Evolutionary conservation across 176 grass and related monocot species (phyloP).

Genomic region (Aegilops bicornis): DNA sequence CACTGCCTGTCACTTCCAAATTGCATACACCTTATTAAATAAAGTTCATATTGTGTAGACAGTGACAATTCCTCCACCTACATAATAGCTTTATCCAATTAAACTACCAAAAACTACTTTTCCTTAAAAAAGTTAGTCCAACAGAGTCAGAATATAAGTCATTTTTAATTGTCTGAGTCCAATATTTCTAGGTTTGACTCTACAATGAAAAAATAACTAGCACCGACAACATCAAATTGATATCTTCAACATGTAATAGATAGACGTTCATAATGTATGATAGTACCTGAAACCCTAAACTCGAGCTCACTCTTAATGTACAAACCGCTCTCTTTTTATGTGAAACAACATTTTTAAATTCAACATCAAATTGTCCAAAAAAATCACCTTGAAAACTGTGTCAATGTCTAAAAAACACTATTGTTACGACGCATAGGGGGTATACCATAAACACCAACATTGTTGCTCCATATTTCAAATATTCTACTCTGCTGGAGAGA

Average conservation of each 20-base stretch:
- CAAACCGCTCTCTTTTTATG: background rate
- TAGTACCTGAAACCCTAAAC: slow-evolving; percentile 8
- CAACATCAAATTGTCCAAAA: background rate
- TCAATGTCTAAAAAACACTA: background rate
- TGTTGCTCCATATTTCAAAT: background rate
- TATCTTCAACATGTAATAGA: background rate
- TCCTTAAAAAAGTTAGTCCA: background rate
- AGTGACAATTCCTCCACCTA: background rate
- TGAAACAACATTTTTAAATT: background rate
- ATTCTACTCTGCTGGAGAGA: slow-evolving; percentile 15
- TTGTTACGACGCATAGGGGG: background rate
- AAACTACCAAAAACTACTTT: background rate
- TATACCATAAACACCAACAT: background rate
- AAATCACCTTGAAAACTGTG: background rate
- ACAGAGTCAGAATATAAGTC: background rate
- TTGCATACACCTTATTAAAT: slow-evolving; percentile 7
- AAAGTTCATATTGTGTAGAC: background rate
- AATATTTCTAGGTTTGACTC: background rate
- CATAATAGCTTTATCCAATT: slow-evolving; percentile 9
- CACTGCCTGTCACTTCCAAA: background rate
- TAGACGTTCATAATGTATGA: background rate
- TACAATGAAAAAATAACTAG: background rate
- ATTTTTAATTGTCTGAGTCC: background rate
- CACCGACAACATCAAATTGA: background rate
- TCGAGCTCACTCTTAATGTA: background rate